Percentiles rank a stretch among this genome's conserved stretches.
These are phyloP conservation scores for Sporobolomyces pararoseus DNA, from an alignment of 768 basidiomycete species.

Conservation along the genomic window DNA sequence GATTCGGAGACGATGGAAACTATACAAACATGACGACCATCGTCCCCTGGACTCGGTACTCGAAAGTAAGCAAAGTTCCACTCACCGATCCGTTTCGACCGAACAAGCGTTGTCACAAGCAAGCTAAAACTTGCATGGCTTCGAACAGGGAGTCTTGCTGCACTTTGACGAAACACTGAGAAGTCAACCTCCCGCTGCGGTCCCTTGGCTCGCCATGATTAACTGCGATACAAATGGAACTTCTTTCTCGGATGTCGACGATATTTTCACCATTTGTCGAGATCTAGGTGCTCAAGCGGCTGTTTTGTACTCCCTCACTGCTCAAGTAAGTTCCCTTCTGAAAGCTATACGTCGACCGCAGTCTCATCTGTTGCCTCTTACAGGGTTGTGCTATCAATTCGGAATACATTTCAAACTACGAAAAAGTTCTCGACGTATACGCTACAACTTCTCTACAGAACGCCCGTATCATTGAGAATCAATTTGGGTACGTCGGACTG, in stretches of 20 bases:
- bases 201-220: slow-evolving; percentile 88
- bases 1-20: slow-evolving; percentile 50
- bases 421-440: slow-evolving; percentile 71
- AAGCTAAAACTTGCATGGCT: background rate
- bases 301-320: slow-evolving; percentile 70
- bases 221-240: slow-evolving; percentile 77
- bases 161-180: slow-evolving; percentile 67
- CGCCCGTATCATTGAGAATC: slow-evolving; percentile 53
- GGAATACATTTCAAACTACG: slow-evolving; percentile 65
- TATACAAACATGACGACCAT: slow-evolving; percentile 61
- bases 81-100: background rate
- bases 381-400: slow-evolving; percentile 70
- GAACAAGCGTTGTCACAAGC: no score
- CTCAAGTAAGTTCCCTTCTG: slow-evolving; percentile 45
- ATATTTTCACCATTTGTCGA: slow-evolving; percentile 77
- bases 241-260: slow-evolving; percentile 51
- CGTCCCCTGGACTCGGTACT: slow-evolving; percentile 45
- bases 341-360: background rate
- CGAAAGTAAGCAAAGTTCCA: slow-evolving; percentile 12
- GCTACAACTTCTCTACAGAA: slow-evolving; percentile 63
- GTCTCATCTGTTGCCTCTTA: background rate
- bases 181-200: slow-evolving; percentile 53
- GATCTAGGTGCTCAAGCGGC: slow-evolving; percentile 76
- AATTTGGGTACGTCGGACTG: slow-evolving; percentile 31
- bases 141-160: slow-evolving; percentile 64